These are phyloP conservation scores for Xylariales sp. DNA, from an alignment of 2,329 filamentous ascomycete species.

Conservation along the genomic window DNA sequence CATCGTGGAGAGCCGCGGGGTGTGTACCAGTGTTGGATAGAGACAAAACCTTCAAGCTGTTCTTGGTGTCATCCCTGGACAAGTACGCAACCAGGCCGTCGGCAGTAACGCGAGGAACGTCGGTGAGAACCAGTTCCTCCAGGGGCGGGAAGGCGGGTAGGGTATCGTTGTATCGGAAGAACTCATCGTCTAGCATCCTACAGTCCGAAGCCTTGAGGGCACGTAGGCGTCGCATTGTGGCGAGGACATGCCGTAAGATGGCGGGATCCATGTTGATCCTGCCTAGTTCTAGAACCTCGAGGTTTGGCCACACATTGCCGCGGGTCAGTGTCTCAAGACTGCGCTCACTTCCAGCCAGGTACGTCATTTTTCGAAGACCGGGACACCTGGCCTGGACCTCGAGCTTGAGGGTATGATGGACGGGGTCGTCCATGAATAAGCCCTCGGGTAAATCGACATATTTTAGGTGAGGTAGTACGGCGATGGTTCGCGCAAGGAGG, in stretches of 20 bases:
- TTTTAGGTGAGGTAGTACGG: constrained; percentile 83
- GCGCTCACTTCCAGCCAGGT: constrained; percentile 80
- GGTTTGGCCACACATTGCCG: constrained; percentile 73
- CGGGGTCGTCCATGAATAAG: constrained; percentile 82
- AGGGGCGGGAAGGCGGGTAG: constrained; percentile 80
- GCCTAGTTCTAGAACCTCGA: constrained; percentile 79
- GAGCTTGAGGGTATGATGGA: constrained; percentile 79
- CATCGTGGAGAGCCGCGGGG: constrained; percentile 68
- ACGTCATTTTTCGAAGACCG: constrained; percentile 89
- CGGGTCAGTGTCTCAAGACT: constrained; percentile 77
- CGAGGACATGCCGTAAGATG: constrained; percentile 77
- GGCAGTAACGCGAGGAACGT: constrained; percentile 77
- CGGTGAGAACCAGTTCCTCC: constrained; percentile 77
- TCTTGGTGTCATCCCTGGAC: constrained; percentile 67
- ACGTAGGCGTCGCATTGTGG: constrained; percentile 72
- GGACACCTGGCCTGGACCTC: constrained; percentile 87
- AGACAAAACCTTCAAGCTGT: constrained; percentile 73
- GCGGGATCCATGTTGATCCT: constrained; percentile 76
- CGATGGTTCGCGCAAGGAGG: constrained; percentile 86
- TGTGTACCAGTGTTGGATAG: constrained; percentile 78
- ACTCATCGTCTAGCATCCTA: constrained; percentile 77
- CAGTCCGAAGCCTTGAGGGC: constrained; percentile 81
- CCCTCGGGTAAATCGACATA: constrained; percentile 93
- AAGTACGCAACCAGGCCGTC: constrained; percentile 78
- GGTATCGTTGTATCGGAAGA: constrained; percentile 75